These are phyloP conservation scores for Penicillium nucicola DNA, from an alignment of 495 filamentous ascomycete genomes.

Conservation along the genomic window DNA sequence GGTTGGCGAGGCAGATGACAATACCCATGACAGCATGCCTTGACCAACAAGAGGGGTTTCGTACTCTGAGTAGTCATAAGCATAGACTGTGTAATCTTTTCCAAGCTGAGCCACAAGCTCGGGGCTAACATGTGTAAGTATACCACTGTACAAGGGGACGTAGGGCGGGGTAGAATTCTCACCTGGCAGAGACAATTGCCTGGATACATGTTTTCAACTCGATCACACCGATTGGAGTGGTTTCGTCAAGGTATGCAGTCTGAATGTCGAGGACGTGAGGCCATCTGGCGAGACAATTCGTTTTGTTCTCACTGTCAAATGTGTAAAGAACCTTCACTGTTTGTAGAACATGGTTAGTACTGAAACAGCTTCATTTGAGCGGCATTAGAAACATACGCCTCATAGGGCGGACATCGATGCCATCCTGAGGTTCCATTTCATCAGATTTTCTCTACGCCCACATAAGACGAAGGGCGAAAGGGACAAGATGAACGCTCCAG, in stretches of 20 bases:
- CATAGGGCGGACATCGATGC: constrained; percentile 53
- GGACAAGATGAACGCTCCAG: background rate
- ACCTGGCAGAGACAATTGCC: constrained; percentile 74
- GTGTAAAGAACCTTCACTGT: constrained; percentile 91
- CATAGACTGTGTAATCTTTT: constrained; percentile 93
- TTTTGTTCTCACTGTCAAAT: constrained; percentile 85
- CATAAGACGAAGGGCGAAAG: constrained; percentile 14
- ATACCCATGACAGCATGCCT: constrained; percentile 87
- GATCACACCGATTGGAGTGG: constrained; percentile 76
- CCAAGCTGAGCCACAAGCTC: constrained; percentile 81
- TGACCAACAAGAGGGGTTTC: constrained; percentile 92
- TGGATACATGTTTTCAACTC: constrained; percentile 88
- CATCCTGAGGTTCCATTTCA: constrained; percentile 51
- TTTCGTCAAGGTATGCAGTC: constrained; percentile 74
- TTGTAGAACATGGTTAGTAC: constrained; percentile 14
- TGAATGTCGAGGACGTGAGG: constrained; percentile 77
- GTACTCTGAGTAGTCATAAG: constrained; percentile 93
- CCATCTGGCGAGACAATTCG: constrained; percentile 88
- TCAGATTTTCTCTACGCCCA: constrained; percentile 26
- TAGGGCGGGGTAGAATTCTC: constrained; percentile 15
- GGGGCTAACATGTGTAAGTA: constrained; percentile 54
- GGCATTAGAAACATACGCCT: constrained; percentile 38
- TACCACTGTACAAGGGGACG: constrained; percentile 1
- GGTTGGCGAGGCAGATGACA: constrained; percentile 59
- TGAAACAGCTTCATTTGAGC: background rate